phyloP scores from a whole-genome alignment of 805 yeast genomes.

The Sugiyamaella mastotermitis region DNA sequence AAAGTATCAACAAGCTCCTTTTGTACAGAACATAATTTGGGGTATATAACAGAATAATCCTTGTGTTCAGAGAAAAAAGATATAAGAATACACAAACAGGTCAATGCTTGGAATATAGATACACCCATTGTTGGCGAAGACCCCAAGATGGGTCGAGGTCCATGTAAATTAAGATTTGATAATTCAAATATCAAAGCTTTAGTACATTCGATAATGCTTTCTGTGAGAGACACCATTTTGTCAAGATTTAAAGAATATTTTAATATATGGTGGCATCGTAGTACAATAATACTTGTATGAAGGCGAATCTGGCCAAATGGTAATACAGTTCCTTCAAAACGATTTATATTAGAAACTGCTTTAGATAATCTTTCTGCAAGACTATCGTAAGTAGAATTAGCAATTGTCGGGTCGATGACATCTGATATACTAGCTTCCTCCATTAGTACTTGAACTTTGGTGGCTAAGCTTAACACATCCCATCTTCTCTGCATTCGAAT shows the following conservation, averaged over 20 bases:
- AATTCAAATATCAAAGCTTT: too few species aligned
- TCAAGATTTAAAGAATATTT: too few species aligned
- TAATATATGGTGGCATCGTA: background rate
- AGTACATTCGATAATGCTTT: too few species aligned
- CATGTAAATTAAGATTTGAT: too few species aligned
- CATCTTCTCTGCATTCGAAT: conserved; percentile 5
- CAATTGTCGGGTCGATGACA: background rate
- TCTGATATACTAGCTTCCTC: background rate
- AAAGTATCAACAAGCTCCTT: too few species aligned
- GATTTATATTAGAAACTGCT: background rate
- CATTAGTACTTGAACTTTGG: conserved; percentile 1
- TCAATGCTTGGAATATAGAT: conserved; percentile 6
- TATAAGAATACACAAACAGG: conserved; percentile 11
- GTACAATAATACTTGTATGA: background rate
- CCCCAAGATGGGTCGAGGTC: too few species aligned
- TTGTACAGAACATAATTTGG: too few species aligned
- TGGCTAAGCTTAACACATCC: background rate
- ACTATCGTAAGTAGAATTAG: background rate
- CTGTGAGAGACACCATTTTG: too few species aligned
- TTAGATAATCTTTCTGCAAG: background rate
- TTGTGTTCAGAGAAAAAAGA: too few species aligned
- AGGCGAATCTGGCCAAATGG: conserved; percentile 7
- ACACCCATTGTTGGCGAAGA: conserved; percentile 6
- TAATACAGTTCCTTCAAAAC: conserved; percentile 2
- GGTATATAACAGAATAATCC: too few species aligned